Evolutionary conservation across 2,329 filamentous ascomycete species (phyloP).

Genomic region (Sporothrix brasiliensis): DNA sequence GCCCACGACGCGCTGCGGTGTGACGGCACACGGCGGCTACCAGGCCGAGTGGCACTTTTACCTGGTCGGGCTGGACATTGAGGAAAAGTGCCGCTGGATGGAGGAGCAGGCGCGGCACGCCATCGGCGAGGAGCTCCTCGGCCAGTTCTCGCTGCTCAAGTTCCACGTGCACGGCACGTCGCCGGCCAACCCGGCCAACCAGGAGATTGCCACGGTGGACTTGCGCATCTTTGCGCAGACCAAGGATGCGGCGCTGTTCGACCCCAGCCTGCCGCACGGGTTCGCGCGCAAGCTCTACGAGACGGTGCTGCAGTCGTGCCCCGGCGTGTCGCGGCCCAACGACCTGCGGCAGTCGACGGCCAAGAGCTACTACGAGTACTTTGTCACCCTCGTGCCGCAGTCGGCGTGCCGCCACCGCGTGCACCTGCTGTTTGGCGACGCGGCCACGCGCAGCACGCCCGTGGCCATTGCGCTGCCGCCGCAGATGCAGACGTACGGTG

Average conservation of each 20-base stretch:
- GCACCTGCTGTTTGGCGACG: conserved; percentile 29
- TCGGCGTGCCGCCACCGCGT: conserved; percentile 29
- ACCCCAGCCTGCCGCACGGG: conserved; percentile 31
- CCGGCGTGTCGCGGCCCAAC: conserved; percentile 32
- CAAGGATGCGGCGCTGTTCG: conserved; percentile 29
- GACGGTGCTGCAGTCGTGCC: conserved; percentile 33
- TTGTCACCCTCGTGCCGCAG: conserved; percentile 31
- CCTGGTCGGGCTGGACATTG: conserved; percentile 28
- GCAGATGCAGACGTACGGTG: conserved; percentile 21
- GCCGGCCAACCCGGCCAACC: conserved; percentile 34
- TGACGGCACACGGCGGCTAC: conserved; percentile 43
- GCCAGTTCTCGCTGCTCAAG: conserved; percentile 35
- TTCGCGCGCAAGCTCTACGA: conserved; percentile 34
- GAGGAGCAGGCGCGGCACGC: conserved; percentile 33
- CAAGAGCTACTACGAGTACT: conserved; percentile 33
- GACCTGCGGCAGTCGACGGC: conserved; percentile 32
- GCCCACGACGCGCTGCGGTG: conserved; percentile 45
- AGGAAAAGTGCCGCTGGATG: conserved; percentile 33
- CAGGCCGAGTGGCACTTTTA: conserved; percentile 31
- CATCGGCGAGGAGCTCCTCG: conserved; percentile 38
- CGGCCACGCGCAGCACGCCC: neutral
- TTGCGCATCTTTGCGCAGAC: conserved; percentile 36
- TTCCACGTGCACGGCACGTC: conserved; percentile 36
- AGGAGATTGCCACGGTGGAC: conserved; percentile 37
- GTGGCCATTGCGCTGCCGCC: conserved; percentile 28